Evolutionary conservation across 1,139 yeast species (phyloP).

Genomic region (Kodamaea derodonti): DNA sequence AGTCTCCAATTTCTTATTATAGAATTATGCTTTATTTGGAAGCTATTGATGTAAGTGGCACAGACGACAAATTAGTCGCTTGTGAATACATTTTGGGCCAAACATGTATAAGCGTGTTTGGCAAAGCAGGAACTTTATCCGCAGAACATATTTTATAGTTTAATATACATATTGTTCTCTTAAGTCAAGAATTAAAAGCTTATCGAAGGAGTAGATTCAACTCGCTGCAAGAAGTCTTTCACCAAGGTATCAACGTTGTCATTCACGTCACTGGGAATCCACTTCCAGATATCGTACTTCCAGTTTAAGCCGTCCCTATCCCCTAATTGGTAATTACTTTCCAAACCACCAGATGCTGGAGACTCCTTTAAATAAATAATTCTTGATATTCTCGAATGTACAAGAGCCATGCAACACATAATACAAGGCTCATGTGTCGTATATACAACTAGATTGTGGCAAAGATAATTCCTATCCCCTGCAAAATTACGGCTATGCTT

Average conservation of each 20-base stretch:
- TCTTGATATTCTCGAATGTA: conserved; percentile 79
- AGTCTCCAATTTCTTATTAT: too few relatives aligned
- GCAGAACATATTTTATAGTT: too few relatives aligned
- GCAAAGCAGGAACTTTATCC: too few relatives aligned
- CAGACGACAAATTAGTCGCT: too few relatives aligned
- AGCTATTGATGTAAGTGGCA: too few relatives aligned
- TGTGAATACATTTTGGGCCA: too few relatives aligned
- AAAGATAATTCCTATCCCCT: conserved; percentile 49
- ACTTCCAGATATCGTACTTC: conserved; percentile 74
- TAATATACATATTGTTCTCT: too few relatives aligned
- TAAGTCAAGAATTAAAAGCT: too few relatives aligned
- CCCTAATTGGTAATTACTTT: conserved; percentile 71
- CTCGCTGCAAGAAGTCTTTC: conserved; percentile 1
- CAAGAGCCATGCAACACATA: conserved; percentile 95
- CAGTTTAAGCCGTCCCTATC: conserved; percentile 71
- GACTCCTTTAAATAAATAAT: conserved; percentile 54
- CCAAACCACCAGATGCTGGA: conserved; percentile 45
- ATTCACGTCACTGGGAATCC: conserved; percentile 37
- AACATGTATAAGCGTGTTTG: too few relatives aligned
- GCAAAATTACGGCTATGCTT: conserved; percentile 22
- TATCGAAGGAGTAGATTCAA: too few relatives aligned
- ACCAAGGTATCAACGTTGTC: conserved; percentile 17
- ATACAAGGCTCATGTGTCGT: conserved; percentile 95
- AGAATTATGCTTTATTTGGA: too few relatives aligned
- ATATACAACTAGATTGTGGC: conserved; percentile 73